phyloP scores from a whole-genome alignment of 2,329 filamentous ascomycete genomes.

The Thermoascus crustaceus region DNA sequence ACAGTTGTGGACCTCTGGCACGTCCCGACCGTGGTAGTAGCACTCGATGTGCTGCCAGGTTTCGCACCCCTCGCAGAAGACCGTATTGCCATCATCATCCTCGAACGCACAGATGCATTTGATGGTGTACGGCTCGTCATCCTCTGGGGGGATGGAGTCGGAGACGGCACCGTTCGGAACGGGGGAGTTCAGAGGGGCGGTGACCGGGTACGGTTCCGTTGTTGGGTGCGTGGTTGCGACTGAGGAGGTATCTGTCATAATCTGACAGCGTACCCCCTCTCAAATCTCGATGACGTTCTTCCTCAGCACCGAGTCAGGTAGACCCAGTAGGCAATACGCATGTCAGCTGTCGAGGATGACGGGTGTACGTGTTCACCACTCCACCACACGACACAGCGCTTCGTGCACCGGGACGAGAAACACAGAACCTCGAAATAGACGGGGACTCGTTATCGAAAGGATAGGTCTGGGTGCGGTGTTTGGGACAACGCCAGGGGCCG shows the following conservation, averaged over 20 bases:
- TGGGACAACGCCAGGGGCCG: too few species aligned
- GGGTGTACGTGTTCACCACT: not conserved
- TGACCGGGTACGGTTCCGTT: constrained; percentile 39
- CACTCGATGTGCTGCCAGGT: constrained; percentile 98
- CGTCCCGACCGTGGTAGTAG: constrained; percentile 76
- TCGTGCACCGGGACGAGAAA: not conserved
- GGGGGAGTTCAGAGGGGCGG: constrained; percentile 36
- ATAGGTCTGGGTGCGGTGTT: too few species aligned
- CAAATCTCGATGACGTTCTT: constrained; percentile 9
- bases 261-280: constrained; percentile 41
- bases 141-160: constrained; percentile 34
- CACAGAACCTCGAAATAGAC: too few species aligned
- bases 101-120: constrained; percentile 93
- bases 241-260: constrained; percentile 48
- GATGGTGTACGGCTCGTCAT: constrained; percentile 65
- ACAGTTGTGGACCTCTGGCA: constrained; percentile 74
- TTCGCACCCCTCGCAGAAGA: constrained; percentile 91
- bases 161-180: constrained; percentile 35
- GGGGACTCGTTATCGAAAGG: too few species aligned
- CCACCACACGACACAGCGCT: not conserved
- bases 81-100: constrained; percentile 96
- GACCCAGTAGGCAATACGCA: constrained; percentile 8
- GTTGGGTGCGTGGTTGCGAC: constrained; percentile 41
- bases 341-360: constrained; percentile 7
- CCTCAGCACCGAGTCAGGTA: constrained; percentile 11